Percentiles rank a stretch among this genome's conserved stretches.
These are phyloP conservation scores for Abrus precatorius DNA, from an alignment of 306 rosid genomes.

Conservation along the genomic window DNA sequence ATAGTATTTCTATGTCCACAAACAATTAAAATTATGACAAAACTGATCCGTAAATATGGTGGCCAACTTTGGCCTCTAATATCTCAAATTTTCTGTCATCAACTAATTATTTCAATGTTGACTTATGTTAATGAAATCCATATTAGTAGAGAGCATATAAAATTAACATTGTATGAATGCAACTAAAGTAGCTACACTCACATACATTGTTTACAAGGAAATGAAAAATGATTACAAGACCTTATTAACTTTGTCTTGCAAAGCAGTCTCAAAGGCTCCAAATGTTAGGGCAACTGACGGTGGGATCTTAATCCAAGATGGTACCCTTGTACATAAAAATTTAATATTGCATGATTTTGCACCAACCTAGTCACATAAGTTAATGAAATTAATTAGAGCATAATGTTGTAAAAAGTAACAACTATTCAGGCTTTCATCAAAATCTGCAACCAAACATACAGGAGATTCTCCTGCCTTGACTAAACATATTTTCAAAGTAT, in stretches of 20 bases:
- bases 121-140: background rate
- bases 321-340: background rate
- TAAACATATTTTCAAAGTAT: background rate
- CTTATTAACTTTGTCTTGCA: background rate
- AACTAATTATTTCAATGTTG: background rate
- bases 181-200: background rate
- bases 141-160: background rate
- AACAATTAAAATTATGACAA: background rate
- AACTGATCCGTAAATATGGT: background rate
- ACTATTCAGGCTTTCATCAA: background rate
- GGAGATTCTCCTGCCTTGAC: background rate
- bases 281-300: background rate
- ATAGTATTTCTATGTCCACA: background rate
- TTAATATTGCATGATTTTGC: constrained; percentile 21
- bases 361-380: constrained; percentile 13
- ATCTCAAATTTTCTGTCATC: background rate
- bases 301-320: background rate
- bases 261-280: constrained; percentile 5
- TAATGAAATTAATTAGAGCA: background rate
- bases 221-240: background rate
- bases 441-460: background rate
- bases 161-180: background rate
- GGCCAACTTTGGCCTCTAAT: background rate
- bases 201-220: background rate
- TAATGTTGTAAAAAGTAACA: constrained; percentile 8